Base-by-base conservation (phyloP, 2,329 filamentous ascomycete species). In the Penicillium polonicum region DNA sequence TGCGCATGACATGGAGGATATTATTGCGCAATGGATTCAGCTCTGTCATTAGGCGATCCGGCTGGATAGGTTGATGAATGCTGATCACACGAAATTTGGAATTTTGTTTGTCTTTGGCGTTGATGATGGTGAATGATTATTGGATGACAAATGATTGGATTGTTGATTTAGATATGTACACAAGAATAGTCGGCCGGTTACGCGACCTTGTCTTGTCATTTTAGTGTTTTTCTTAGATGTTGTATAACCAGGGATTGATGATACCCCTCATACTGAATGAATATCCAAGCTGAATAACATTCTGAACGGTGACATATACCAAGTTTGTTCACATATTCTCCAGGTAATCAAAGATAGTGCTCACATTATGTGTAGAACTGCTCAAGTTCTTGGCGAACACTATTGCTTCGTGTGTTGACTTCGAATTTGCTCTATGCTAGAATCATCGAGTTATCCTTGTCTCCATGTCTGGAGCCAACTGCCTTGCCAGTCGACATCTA, bases 1-100 rank as follows among this genome's bases (percentile, higher is more conserved):
- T 53, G 76, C 77, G 8, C 70, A 72, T 61, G 77, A 80, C 51
- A 79, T 79, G 77, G 77, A 77, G 54, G 71, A 73, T 36, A 71
- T 79, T 49, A 64, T 79, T 48, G 73, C 78, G 21, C 68, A 74
- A 52, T 79, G 78, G 78, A 79, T 78, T 58, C 66, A 70, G 8
- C 63, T 78, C 4, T 79, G 76, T 57, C 76, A 78, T 62, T 79
- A 53, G 52, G 41, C 19, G 21, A 7, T 17, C 25, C 1, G 10
- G 36, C 39, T 45, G 23, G 45, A 33, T 23, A 33, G 13, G 12
- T 15, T 33, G 12, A 33, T 33, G 23, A 31, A 12, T 31, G 29
- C 29, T 33, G 12, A 15, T 13, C 12, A 15, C 31, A 33, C 12
- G 31, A 33, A 33, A 5, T 33, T 33, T 33, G 12, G 12, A 13